Conservation (phyloP, 1,284 basidiomycete species). For the Rhodotorula sp. region DNA sequence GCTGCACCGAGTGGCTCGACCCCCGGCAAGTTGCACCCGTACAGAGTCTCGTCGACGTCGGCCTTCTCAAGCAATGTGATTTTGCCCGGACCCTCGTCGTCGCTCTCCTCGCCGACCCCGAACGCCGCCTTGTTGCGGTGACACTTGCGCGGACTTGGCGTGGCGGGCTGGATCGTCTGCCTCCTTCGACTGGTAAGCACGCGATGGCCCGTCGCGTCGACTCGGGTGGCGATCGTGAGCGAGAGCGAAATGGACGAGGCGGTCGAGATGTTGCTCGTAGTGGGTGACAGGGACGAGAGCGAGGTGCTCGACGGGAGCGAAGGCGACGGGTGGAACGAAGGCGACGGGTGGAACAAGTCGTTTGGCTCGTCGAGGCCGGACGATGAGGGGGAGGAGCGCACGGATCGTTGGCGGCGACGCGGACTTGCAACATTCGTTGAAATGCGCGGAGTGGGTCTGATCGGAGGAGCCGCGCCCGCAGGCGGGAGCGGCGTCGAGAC, state of each 20-base stretch:
- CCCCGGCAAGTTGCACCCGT: neutral
- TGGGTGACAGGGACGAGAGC: neutral
- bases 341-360: neutral
- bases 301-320: neutral
- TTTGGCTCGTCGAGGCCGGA: neutral
- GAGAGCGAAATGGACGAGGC: conserved; percentile 1
- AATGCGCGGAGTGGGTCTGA: too few relatives aligned
- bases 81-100: neutral
- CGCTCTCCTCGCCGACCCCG: conserved; percentile 10
- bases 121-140: neutral
- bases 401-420: too few relatives aligned
- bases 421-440: too few relatives aligned
- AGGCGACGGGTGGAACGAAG: neutral
- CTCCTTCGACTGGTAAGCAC: conserved; percentile 11
- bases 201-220: conserved; percentile 9
- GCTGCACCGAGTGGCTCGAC: neutral
- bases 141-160: neutral
- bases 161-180: neutral
- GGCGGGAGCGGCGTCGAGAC: too few relatives aligned
- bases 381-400: neutral
- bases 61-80: neutral
- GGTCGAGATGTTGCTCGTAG: neutral
- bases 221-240: conserved; percentile 6
- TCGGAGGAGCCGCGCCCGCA: too few relatives aligned
- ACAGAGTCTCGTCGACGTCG: neutral